phyloP scores from a whole-genome alignment of 768 basidiomycete species.

The Collybia mongolica region DNA sequence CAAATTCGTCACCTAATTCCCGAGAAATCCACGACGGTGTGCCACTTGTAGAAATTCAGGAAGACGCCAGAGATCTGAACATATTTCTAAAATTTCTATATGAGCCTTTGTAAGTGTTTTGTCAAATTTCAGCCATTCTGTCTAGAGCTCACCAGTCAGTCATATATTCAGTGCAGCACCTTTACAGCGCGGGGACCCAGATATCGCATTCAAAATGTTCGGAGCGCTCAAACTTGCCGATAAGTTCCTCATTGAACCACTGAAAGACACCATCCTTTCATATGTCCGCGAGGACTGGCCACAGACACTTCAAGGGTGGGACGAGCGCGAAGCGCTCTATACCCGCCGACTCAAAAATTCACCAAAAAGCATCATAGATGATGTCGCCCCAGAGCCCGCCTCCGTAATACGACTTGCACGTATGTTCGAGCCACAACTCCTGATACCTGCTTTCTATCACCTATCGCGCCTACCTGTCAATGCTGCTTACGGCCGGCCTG shows the following conservation, averaged over 20 bases:
- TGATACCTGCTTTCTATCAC: conserved; percentile 19
- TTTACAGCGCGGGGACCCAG: conserved; percentile 22
- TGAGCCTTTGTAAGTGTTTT: conserved; percentile 21
- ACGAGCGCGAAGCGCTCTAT: conserved; percentile 22
- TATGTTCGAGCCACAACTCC: conserved; percentile 18
- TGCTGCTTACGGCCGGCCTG: conserved; percentile 18
- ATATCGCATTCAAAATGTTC: conserved; percentile 23
- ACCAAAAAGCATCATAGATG: conserved; percentile 21
- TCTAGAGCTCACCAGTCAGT: conserved; percentile 14
- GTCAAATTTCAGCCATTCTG: background rate
- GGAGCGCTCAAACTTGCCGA: conserved; percentile 22
- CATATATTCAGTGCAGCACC: conserved; percentile 20
- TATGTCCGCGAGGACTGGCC: conserved; percentile 24
- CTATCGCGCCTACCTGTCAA: conserved; percentile 19
- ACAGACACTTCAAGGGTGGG: conserved; percentile 20
- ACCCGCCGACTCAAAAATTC: conserved; percentile 19
- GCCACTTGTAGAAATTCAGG: conserved; percentile 23
- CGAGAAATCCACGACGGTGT: conserved; percentile 21
- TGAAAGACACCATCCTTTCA: conserved; percentile 21
- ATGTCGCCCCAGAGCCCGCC: conserved; percentile 21
- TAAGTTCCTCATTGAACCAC: conserved; percentile 21
- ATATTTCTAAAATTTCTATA: conserved; percentile 24
- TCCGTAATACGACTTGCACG: conserved; percentile 20
- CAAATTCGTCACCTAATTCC: conserved; percentile 10
- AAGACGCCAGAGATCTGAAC: conserved; percentile 21